A percentile compares a stretch with the other conserved stretches of the same genome.
These are phyloP conservation scores for Hanseniaspora guilliermondii DNA, from an alignment of 805 yeast genomes.

Conservation along the genomic window DNA sequence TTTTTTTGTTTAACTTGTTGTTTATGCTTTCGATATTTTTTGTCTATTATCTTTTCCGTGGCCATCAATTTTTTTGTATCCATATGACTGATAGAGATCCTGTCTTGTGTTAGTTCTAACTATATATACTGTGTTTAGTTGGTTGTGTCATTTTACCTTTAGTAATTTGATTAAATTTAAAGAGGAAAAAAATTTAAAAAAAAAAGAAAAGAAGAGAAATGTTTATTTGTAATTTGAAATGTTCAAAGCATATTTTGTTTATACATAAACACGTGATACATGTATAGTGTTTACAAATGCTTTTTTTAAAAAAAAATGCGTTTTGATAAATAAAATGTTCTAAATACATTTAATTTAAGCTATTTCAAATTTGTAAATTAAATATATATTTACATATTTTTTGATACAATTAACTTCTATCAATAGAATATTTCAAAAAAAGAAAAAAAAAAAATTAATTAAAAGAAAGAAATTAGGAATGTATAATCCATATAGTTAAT, in stretches of 20 bases:
- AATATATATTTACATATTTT: no score
- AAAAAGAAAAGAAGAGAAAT: not conserved
- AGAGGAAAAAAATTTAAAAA: not conserved
- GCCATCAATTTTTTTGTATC: not conserved
- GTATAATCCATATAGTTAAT: not conserved
- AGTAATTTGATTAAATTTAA: no score
- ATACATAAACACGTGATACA: not conserved
- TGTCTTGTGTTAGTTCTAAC: not conserved
- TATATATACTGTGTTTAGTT: not conserved
- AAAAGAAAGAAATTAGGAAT: no score
- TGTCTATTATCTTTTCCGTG: not conserved
- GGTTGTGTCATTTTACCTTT: not conserved
- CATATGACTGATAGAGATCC: not conserved
- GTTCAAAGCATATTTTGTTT: not conserved
- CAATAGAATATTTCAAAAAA: not conserved
- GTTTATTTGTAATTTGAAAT: not conserved
- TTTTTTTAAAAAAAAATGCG: no score
- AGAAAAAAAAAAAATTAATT: not conserved
- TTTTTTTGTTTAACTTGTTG: not conserved
- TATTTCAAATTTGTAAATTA: no score
- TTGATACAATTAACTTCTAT: no score
- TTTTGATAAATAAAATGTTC: no score
- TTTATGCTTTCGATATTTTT: slow-evolving; percentile 2
- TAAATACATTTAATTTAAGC: no score
- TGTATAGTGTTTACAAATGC: not conserved